Evolutionary conservation across 345 rosid species (phyloP).

Genomic region (Durio zibethinus): DNA sequence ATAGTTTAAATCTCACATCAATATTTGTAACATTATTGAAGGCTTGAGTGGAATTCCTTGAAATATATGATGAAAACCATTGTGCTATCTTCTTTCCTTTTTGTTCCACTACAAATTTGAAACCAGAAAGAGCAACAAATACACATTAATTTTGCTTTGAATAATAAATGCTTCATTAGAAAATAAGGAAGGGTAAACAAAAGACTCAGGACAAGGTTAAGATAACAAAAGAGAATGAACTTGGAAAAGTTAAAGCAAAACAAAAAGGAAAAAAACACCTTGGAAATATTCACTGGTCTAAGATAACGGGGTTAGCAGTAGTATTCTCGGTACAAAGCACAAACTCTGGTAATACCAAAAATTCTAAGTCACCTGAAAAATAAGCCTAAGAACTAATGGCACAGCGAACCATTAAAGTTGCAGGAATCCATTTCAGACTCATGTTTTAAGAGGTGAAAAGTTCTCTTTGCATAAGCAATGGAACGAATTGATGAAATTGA

Average conservation of each 20-base stretch:
- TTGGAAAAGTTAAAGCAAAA: background rate
- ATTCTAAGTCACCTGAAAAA: background rate
- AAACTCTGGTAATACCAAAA: background rate
- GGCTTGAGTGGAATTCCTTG: constrained; percentile 33
- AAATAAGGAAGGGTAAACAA: background rate
- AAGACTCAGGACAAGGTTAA: background rate
- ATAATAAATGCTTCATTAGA: background rate
- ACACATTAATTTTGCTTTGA: background rate
- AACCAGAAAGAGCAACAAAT: constrained; percentile 19
- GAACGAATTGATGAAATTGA: background rate
- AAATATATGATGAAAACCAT: constrained; percentile 60
- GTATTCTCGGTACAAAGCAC: background rate
- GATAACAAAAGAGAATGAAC: background rate
- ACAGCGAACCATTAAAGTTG: background rate
- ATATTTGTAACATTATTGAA: constrained; percentile 27
- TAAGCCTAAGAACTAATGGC: background rate
- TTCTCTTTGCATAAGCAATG: background rate
- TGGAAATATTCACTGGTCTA: background rate
- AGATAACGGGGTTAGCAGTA: background rate
- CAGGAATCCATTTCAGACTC: background rate
- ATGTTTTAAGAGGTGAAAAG: background rate
- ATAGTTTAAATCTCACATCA: constrained; percentile 37
- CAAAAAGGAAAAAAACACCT: background rate
- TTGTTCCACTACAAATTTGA: constrained; percentile 28
- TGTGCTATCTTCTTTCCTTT: constrained; percentile 56